phyloP scores from a whole-genome alignment of 139 green algal species.

The Gonium pectorale region DNA sequence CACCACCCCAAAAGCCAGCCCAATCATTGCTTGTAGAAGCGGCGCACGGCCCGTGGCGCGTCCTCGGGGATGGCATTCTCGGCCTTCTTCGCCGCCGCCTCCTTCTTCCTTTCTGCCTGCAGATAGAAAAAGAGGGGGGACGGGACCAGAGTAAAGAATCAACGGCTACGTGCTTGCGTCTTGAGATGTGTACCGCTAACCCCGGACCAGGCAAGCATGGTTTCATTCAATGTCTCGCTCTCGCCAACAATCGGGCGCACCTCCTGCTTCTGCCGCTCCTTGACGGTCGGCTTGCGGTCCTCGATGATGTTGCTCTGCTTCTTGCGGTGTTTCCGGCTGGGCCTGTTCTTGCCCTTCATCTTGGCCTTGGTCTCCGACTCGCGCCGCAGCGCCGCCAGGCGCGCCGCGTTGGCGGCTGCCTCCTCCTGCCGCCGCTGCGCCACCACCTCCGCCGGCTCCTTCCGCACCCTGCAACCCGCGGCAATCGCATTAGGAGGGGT shows the following conservation, averaged over 20 bases:
- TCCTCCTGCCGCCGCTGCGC: conserved; percentile 59
- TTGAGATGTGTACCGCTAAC: too few relatives aligned
- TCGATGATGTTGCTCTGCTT: conserved; percentile 96
- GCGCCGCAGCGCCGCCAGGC: not conserved
- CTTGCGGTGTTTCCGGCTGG: conserved; percentile 81
- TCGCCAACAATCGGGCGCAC: conserved; percentile 35
- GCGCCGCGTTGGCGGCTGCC: conserved; percentile 53
- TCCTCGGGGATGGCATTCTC: conserved; percentile 50
- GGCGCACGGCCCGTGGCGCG: conserved; percentile 74
- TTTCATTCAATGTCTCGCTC: not conserved
- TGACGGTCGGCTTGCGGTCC: conserved; percentile 64
- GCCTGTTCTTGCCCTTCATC: conserved; percentile 96
- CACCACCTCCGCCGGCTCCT: conserved; percentile 85
- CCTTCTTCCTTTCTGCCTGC: conserved; percentile 45
- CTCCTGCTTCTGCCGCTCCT: conserved; percentile 63
- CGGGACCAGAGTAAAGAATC: too few relatives aligned
- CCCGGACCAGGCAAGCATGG: not conserved
- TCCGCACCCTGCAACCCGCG: conserved; percentile 58
- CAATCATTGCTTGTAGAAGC: conserved; percentile 72
- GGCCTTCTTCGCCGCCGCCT: conserved; percentile 50
- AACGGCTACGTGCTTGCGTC: too few relatives aligned
- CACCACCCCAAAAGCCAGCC: not conserved
- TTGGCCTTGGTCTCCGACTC: conserved; percentile 72
- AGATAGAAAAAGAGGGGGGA: too few relatives aligned
- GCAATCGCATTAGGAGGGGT: too few relatives aligned